These are phyloP conservation scores for Nigrospora oryzae DNA, from an alignment of 2,329 filamentous ascomycete species.

Conservation along the genomic window DNA sequence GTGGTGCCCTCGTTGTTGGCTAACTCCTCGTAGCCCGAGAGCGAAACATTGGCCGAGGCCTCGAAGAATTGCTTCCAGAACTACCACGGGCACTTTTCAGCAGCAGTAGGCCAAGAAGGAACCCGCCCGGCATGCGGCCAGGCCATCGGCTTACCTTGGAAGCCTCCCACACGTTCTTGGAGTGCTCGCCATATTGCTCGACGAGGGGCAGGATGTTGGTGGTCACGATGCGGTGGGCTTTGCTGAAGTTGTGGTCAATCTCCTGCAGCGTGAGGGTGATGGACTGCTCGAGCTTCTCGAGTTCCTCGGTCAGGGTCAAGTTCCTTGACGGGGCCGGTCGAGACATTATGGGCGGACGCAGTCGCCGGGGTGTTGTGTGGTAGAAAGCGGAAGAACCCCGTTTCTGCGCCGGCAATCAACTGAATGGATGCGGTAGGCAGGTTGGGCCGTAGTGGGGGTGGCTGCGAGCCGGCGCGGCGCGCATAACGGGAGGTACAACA, in stretches of 20 bases:
- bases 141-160: slow-evolving; percentile 58
- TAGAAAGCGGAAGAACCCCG: background rate
- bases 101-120: too few species aligned
- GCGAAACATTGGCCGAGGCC: slow-evolving; percentile 91
- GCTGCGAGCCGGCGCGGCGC: too few species aligned
- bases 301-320: slow-evolving; percentile 83
- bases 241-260: slow-evolving; percentile 98
- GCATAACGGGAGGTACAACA: too few species aligned
- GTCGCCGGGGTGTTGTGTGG: background rate
- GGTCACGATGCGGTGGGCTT: slow-evolving; percentile 92
- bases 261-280: slow-evolving; percentile 97
- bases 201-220: slow-evolving; percentile 87
- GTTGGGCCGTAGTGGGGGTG: too few species aligned
- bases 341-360: slow-evolving; percentile 30
- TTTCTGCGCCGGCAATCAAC: too few species aligned
- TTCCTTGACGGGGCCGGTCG: slow-evolving; percentile 39
- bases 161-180: slow-evolving; percentile 89
- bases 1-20: slow-evolving; percentile 53
- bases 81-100: slow-evolving; percentile 30
- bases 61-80: slow-evolving; percentile 99
- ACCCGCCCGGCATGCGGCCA: background rate
- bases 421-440: too few species aligned
- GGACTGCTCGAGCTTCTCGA: slow-evolving; percentile 92
- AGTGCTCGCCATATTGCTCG: slow-evolving; percentile 92
- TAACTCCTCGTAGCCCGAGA: slow-evolving; percentile 87